Percentiles rank a stretch among this genome's conserved stretches.
Evolutionary conservation across 345 rosid species (phyloP).

Genomic region (Eucalyptus marginata): DNA sequence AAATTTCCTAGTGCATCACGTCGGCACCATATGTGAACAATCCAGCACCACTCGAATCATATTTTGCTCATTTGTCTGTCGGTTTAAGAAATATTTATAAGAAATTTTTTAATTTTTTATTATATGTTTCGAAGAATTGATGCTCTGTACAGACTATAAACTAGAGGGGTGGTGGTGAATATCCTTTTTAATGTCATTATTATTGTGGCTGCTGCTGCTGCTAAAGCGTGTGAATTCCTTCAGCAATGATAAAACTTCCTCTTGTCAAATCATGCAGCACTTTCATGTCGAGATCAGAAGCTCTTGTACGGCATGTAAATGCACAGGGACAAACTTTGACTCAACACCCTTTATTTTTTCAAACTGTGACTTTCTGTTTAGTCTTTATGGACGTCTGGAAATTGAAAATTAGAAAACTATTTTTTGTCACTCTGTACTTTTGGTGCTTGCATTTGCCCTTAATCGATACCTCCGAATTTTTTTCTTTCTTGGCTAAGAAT

Average conservation of each 20-base stretch:
- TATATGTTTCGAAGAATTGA: not conserved
- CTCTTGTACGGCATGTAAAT: not conserved
- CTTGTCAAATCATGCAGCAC: not conserved
- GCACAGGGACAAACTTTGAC: not conserved
- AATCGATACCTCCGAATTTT: not conserved
- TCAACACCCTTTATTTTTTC: not conserved
- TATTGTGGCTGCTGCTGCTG: not conserved
- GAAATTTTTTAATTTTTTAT: rapidly evolving
- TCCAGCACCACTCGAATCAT: not conserved
- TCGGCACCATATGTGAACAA: not conserved
- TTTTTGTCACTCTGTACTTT: not conserved
- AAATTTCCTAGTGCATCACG: not conserved
- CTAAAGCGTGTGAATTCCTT: not conserved
- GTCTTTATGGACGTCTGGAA: not conserved
- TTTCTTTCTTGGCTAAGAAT: not conserved
- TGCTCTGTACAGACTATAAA: not conserved
- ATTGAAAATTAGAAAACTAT: not conserved
- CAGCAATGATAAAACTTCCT: not conserved
- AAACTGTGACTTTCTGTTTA: not conserved
- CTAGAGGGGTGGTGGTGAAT: not conserved
- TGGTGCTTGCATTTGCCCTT: not conserved
- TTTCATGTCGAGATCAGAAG: not conserved
- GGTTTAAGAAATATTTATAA: not conserved
- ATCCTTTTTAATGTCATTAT: not conserved
- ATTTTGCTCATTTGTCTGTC: not conserved